Percentiles rank a stretch among this genome's conserved stretches.
Evolutionary conservation across 1,284 basidiomycete genomes (phyloP).

Genomic region (Vanrija humicola): DNA sequence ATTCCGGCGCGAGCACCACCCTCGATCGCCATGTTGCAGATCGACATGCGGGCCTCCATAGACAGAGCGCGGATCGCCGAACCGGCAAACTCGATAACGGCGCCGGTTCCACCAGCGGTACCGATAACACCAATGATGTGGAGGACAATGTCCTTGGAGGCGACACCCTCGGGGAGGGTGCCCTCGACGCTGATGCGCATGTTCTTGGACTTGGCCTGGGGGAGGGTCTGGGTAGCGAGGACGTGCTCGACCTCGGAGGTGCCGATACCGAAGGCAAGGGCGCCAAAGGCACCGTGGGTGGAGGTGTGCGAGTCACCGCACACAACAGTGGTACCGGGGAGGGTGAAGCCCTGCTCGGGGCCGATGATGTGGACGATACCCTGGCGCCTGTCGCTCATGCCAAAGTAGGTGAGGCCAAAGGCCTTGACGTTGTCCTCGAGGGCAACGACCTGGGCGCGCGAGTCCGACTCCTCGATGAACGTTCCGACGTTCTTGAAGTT

Average conservation of each 20-base stretch:
- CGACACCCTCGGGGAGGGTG: constrained; percentile 77
- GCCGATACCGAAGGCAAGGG: constrained; percentile 92
- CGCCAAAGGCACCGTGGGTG: constrained; percentile 92
- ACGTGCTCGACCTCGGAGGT: constrained; percentile 97
- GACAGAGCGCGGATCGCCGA: constrained; percentile 85
- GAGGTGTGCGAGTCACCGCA: constrained; percentile 73
- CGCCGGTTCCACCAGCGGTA: constrained; percentile 89
- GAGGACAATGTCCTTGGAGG: constrained; percentile 90
- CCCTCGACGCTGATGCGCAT: constrained; percentile 93
- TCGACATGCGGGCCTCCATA: constrained; percentile 95
- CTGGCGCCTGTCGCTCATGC: constrained; percentile 84
- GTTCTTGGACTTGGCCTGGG: constrained; percentile 91
- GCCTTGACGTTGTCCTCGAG: constrained; percentile 93
- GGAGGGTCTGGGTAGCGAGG: constrained; percentile 87
- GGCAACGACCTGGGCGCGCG: constrained; percentile 82
- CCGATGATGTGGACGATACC: constrained; percentile 96
- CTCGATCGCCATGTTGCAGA: constrained; percentile 98
- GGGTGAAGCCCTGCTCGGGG: constrained; percentile 93
- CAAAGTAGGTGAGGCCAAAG: constrained; percentile 93
- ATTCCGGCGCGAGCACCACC: constrained; percentile 92
- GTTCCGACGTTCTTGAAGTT: constrained; percentile 69
- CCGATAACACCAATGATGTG: constrained; percentile 93
- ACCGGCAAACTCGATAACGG: constrained; percentile 89
- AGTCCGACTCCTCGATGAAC: constrained; percentile 85
- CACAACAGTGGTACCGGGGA: constrained; percentile 91